Evolutionary conservation across 2,329 filamentous ascomycete species (phyloP).

Genomic region (Colletotrichum cuscutae): DNA sequence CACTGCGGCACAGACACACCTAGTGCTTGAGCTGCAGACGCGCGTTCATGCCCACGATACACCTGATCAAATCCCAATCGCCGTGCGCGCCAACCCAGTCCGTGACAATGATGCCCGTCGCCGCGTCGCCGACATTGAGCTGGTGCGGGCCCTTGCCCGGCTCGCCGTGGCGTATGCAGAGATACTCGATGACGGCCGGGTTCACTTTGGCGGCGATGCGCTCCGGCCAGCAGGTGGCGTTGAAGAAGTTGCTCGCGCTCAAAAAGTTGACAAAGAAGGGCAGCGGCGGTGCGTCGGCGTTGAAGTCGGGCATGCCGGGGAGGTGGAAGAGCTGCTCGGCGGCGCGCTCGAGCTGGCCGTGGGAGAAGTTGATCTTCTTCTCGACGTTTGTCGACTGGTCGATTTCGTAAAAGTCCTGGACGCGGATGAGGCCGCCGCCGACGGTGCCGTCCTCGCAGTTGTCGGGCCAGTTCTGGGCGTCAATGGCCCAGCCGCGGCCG

Average conservation of each 20-base stretch:
- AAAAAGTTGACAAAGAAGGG: constrained; percentile 93
- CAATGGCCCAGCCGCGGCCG: constrained; percentile 66
- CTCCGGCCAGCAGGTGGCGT: constrained; percentile 90
- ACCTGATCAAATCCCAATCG: constrained; percentile 90
- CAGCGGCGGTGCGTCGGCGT: constrained; percentile 44
- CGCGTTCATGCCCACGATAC: constrained; percentile 92
- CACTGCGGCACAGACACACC: background rate
- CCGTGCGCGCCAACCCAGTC: constrained; percentile 91
- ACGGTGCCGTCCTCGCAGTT: constrained; percentile 83
- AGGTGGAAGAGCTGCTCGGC: constrained; percentile 60
- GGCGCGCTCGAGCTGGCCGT: constrained; percentile 81
- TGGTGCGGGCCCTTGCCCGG: constrained; percentile 59
- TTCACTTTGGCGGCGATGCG: constrained; percentile 90
- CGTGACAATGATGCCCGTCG: constrained; percentile 88
- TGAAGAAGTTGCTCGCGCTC: constrained; percentile 94
- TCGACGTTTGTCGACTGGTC: constrained; percentile 78
- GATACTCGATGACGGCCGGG: constrained; percentile 74
- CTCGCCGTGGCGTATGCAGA: constrained; percentile 67
- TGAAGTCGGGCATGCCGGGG: constrained; percentile 44
- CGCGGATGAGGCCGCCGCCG: constrained; percentile 77
- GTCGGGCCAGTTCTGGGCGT: constrained; percentile 81
- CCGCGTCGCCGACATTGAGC: constrained; percentile 72
- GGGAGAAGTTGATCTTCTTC: constrained; percentile 80
- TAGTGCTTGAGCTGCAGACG: constrained; percentile 63
- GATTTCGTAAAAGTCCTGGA: constrained; percentile 97